Evolutionary conservation across 1,284 basidiomycete genomes (phyloP).

Genomic region (Golubevia pallescens): DNA sequence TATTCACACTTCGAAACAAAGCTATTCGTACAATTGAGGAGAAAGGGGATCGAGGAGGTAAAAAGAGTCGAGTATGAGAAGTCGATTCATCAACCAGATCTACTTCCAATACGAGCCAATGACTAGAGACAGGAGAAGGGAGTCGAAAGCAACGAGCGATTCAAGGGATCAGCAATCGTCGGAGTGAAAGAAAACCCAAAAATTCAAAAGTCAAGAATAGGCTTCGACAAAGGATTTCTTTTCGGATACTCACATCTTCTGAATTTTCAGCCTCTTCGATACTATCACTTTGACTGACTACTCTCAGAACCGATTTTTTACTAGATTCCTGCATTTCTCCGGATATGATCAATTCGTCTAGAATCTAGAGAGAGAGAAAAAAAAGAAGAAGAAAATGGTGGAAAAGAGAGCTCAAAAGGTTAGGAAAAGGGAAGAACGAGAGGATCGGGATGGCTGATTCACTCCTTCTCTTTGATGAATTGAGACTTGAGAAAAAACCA

Average conservation of each 20-base stretch:
- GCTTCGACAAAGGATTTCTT: neutral
- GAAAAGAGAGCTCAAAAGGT: neutral
- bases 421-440: constrained; percentile 4
- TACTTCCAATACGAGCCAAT: constrained; percentile 47
- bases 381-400: neutral
- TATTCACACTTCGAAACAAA: no score
- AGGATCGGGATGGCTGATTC: no score
- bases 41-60: no score
- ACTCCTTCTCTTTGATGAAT: no score
- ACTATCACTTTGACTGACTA: constrained; percentile 58
- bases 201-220: neutral
- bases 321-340: constrained; percentile 62
- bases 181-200: neutral
- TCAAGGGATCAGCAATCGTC: no score
- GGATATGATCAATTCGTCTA: constrained; percentile 61
- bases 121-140: constrained; percentile 16
- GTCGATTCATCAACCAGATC: constrained; percentile 35
- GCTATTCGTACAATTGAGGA: no score
- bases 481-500: no score
- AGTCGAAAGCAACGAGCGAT: neutral
- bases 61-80: no score
- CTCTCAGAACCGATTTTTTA: constrained; percentile 59
- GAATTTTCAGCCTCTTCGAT: constrained; percentile 59
- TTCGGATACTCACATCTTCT: constrained; percentile 44
- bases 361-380: constrained; percentile 27